phyloP scores from a whole-genome alignment of 305 asterid species.

The Striga hermonthica region DNA sequence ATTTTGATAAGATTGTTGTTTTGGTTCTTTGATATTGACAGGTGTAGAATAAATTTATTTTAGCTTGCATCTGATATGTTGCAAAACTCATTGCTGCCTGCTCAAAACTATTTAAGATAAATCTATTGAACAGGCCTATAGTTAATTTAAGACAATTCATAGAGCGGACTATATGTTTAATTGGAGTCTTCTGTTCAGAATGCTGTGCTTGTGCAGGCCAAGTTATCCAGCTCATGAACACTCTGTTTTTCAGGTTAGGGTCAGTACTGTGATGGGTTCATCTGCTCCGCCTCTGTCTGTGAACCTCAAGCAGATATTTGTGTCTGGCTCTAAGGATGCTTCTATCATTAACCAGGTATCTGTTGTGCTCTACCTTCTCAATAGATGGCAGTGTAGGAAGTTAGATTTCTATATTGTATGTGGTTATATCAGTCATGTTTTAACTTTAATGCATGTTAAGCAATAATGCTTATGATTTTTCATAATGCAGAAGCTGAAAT shows the following conservation, averaged over 20 bases:
- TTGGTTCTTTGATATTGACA: conserved; percentile 14
- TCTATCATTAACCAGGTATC: conserved; percentile 65
- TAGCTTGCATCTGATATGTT: conserved; percentile 22
- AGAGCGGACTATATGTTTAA: conserved; percentile 18
- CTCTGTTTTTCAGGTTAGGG: conserved; percentile 55
- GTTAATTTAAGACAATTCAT: conserved; percentile 16
- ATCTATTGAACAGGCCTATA: conserved; percentile 6
- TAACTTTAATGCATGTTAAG: conserved; percentile 24
- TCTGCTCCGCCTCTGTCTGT: conserved; percentile 74
- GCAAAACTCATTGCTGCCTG: conserved; percentile 21
- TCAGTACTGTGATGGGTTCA: conserved; percentile 79
- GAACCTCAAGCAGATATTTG: conserved; percentile 77
- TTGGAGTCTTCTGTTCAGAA: conserved; percentile 16
- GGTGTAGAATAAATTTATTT: conserved; percentile 18
- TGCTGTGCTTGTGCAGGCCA: conserved; percentile 17
- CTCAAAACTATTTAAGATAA: conserved; percentile 11
- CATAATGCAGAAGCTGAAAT: conserved; percentile 66
- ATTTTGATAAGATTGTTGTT: neutral
- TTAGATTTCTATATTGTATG: neutral
- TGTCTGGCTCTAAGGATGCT: conserved; percentile 81
- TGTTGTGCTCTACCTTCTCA: conserved; percentile 29
- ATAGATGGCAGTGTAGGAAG: conserved; percentile 28
- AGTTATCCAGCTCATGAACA: conserved; percentile 21
- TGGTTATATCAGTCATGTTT: conserved; percentile 13
- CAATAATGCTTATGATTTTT: conserved; percentile 4